Percentiles rank a stretch among this genome's conserved stretches.
Evolutionary conservation across 352 stramenopile species (phyloP).

Genomic region (Phytophthora sp.): DNA sequence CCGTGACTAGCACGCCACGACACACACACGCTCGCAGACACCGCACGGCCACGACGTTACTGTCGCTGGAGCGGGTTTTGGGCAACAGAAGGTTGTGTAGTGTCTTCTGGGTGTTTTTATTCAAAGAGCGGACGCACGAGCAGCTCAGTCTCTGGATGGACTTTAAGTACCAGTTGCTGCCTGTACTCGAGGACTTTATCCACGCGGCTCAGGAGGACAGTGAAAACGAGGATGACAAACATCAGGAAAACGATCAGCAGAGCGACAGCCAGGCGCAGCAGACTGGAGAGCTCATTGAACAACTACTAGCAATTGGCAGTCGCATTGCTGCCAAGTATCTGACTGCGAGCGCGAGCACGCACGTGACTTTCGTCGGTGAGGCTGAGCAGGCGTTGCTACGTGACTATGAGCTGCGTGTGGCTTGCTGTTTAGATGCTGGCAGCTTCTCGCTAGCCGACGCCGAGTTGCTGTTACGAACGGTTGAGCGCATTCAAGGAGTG

Average conservation of each 20-base stretch:
- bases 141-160: constrained; percentile 89
- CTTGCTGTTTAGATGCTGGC: constrained; percentile 60
- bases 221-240: constrained; percentile 34
- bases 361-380: constrained; percentile 77
- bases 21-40: constrained; percentile 23
- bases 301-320: constrained; percentile 59
- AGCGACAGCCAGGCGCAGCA: constrained; percentile 34
- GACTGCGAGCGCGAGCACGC: constrained; percentile 51
- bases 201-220: constrained; percentile 44
- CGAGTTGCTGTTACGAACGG: constrained; percentile 59
- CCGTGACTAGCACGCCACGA: constrained; percentile 28
- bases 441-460: constrained; percentile 76
- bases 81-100: constrained; percentile 81
- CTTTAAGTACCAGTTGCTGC: constrained; percentile 70
- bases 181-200: constrained; percentile 67
- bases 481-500: constrained; percentile 56
- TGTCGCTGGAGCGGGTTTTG: constrained; percentile 79
- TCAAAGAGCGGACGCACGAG: constrained; percentile 84
- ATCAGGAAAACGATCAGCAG: constrained; percentile 33
- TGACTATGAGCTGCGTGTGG: constrained; percentile 67
- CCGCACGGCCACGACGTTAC: constrained; percentile 48
- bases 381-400: constrained; percentile 57
- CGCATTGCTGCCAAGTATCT: constrained; percentile 75
- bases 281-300: constrained; percentile 71
- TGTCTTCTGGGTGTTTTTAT: constrained; percentile 89